Base-by-base conservation (phyloP, 495 filamentous ascomycete genomes). In the Neurospora tetrasperma region DNA sequence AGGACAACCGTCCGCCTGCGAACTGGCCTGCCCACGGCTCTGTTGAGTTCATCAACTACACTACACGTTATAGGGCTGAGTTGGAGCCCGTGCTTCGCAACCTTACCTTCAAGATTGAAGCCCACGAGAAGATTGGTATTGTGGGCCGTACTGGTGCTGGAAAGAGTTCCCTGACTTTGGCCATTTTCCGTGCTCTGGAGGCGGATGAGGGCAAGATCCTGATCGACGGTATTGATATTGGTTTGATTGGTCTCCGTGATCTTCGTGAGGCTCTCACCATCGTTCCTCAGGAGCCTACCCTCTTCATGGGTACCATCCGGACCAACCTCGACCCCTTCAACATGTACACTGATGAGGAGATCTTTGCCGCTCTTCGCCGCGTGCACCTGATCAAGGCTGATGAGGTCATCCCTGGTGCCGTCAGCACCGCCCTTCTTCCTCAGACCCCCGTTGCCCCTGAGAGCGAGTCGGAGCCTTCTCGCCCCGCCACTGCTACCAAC, bases 71-170 rank as follows among this genome's bases (percentile, higher is more conserved):
- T 78, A 88, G 96, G 42, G 82, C 88, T 70, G 96, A 97, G 78
- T 85, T 99, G 38, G 94, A 96, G 35, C 88, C 90, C 1, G 96
- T 98, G 14, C 84, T 98, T 18, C 91, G 90, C 75, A 86, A 92
- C 68, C 88, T 98, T 69, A 93, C 86, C 2, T 97, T 99, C 84
- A 91, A 90, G 76, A 93, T 99, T 69, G 85, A 90, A 70, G 88
- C 96, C 0, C 89, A 89, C 4, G 93, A 99, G 83, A 98, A 97
- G 83, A 91, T 99, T 39, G 96, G 96, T 66, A 97, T 99, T 72
- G 96, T 99, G 62, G 96, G 96, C 68, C 88, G 96, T 70, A 99
- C 96, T 14, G 96, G 96, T 71, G 96, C 96, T 46, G 96, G 96
- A 59, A 99, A 99, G 85, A 97, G 94, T 80, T 98, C 96, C 7